Conservation (phyloP, 345 rosid species). For the Lagerstroemia speciosa region DNA sequence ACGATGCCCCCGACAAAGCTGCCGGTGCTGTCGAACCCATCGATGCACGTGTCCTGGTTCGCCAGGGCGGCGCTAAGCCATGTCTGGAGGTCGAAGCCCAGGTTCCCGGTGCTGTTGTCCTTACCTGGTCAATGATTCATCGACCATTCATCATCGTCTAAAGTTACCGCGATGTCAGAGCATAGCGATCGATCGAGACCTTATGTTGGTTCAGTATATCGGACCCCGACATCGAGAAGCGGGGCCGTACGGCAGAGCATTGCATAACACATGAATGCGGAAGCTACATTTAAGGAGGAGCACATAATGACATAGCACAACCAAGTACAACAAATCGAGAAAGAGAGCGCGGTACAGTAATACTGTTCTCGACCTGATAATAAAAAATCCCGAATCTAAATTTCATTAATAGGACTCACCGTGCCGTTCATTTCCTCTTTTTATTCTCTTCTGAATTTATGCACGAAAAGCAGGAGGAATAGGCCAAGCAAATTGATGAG, state of each 20-base stretch:
- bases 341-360: no score
- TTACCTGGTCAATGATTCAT: slow-evolving; percentile 31
- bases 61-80: slow-evolving; percentile 78
- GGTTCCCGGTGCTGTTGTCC: slow-evolving; percentile 55
- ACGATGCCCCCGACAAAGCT: slow-evolving; percentile 39
- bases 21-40: slow-evolving; percentile 61
- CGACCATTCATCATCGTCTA: neutral
- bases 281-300: neutral
- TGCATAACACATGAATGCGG: neutral
- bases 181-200: neutral
- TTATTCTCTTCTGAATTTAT: no score
- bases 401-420: no score
- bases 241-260: neutral
- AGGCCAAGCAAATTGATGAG: neutral
- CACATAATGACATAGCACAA: neutral
- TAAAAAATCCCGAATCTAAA: no score
- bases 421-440: no score
- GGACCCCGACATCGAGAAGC: neutral
- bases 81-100: slow-evolving; percentile 56
- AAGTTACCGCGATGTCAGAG: no score
- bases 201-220: neutral
- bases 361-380: no score
- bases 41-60: slow-evolving; percentile 73
- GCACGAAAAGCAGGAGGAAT: neutral
- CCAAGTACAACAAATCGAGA: no score